Evolutionary conservation across 2,329 filamentous ascomycete species (phyloP).

Genomic region (Remersonia thermophila): DNA sequence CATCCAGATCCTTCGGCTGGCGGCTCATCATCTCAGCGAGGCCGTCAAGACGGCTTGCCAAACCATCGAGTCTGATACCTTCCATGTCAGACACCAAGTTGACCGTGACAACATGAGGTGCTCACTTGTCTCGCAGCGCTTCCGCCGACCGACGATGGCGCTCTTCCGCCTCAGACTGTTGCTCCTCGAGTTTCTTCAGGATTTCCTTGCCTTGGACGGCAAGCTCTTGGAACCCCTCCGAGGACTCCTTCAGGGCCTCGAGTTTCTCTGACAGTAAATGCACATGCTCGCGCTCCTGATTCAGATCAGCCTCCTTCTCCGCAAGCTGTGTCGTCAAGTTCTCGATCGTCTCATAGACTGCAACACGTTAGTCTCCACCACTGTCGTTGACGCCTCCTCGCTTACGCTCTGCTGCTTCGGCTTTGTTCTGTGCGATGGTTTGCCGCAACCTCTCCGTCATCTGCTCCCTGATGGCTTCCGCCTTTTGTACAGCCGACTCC

Average conservation of each 20-base stretch:
- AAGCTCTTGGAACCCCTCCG: conserved; percentile 7
- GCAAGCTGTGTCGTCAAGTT: conserved; percentile 7
- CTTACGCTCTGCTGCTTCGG: conserved; percentile 14
- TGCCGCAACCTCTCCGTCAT: conserved; percentile 18
- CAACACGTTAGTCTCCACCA: neutral
- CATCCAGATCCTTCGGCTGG: conserved; percentile 6
- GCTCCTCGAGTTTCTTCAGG: conserved; percentile 8
- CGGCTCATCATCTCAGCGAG: conserved; percentile 2
- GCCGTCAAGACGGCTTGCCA: conserved; percentile 7
- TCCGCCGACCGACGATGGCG: conserved; percentile 1
- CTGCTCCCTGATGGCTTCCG: conserved; percentile 22
- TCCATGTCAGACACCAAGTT: neutral
- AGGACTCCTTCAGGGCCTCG: conserved; percentile 7
- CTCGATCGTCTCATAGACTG: conserved; percentile 13
- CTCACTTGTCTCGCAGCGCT: conserved; percentile 5
- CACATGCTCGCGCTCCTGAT: conserved; percentile 7
- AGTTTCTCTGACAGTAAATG: conserved; percentile 8
- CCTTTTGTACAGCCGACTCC: conserved; percentile 22
- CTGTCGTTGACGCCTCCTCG: neutral
- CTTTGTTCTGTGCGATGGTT: conserved; percentile 12
- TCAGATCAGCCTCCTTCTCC: conserved; percentile 11
- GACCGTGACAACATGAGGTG: neutral
- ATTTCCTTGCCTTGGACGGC: conserved; percentile 11
- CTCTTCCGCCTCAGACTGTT: conserved; percentile 1
- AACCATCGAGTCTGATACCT: conserved; percentile 7